Evolutionary conservation across 2,329 filamentous ascomycete species (phyloP).

Genomic region (Eurotiales sp.): DNA sequence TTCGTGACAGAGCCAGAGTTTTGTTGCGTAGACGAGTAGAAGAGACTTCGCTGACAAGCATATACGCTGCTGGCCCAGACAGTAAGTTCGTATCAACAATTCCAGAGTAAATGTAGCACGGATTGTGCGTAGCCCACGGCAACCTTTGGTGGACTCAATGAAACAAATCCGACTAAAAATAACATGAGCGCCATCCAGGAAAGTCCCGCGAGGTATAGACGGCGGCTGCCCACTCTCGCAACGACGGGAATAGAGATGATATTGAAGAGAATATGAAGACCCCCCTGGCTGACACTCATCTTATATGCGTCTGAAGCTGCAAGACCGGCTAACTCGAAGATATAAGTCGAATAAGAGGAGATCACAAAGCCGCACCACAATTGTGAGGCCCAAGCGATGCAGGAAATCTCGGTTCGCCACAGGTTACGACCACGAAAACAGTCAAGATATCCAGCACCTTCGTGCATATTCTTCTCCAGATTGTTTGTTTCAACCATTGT

Average conservation of each 20-base stretch:
- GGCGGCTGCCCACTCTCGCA: conserved; percentile 30
- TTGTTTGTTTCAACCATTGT: too few relatives aligned
- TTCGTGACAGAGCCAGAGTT: conserved; percentile 41
- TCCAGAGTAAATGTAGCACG: conserved; percentile 35
- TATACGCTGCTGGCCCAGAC: conserved; percentile 44
- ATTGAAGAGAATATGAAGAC: conserved; percentile 34
- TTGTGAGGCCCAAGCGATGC: too few relatives aligned
- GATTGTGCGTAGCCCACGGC: conserved; percentile 34
- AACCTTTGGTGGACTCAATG: conserved; percentile 38
- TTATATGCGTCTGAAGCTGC: conserved; percentile 30
- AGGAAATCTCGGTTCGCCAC: too few relatives aligned
- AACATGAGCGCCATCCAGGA: conserved; percentile 30
- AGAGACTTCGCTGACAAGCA: conserved; percentile 45
- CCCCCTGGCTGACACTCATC: conserved; percentile 34
- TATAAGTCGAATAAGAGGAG: too few relatives aligned
- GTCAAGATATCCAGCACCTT: too few relatives aligned
- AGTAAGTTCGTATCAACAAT: conserved; percentile 38
- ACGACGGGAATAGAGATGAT: conserved; percentile 31
- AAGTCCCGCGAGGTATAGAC: conserved; percentile 30
- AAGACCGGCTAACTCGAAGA: too few relatives aligned
- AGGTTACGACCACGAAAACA: too few relatives aligned
- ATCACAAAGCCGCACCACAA: too few relatives aligned
- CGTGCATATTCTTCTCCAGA: too few relatives aligned
- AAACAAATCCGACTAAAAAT: conserved; percentile 35
- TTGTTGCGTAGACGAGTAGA: conserved; percentile 42